A percentile compares a stretch with the other conserved stretches of the same genome.
Evolutionary conservation across 225 moss, liverwort and hornwort genomes (phyloP).

Genomic region (Bryum argenteum): DNA sequence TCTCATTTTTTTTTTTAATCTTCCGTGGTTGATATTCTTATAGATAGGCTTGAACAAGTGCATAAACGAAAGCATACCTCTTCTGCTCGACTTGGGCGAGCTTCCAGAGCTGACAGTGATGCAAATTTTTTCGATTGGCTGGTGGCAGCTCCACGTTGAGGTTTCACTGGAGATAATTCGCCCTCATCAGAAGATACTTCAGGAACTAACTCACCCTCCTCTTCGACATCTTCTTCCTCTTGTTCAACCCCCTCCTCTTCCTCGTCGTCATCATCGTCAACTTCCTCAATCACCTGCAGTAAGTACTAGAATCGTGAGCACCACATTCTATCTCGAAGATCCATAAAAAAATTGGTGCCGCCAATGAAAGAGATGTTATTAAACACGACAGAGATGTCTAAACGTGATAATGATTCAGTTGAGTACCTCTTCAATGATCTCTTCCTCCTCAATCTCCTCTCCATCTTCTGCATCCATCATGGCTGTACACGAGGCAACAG

Average conservation of each 20-base stretch:
- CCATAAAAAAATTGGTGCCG: neutral
- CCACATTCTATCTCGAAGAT: neutral
- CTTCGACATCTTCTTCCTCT: slow-evolving; percentile 64
- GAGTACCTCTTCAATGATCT: slow-evolving; percentile 64
- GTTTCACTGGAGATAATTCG: slow-evolving; percentile 51
- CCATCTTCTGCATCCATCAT: slow-evolving; percentile 59
- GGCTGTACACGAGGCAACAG: slow-evolving; percentile 30
- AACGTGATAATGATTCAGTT: neutral
- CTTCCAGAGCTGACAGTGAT: slow-evolving; percentile 86
- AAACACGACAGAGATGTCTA: slow-evolving; percentile 5
- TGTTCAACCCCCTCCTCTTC: slow-evolving; percentile 48
- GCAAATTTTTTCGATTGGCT: slow-evolving; percentile 85
- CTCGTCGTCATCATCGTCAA: slow-evolving; percentile 56
- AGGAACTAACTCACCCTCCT: slow-evolving; percentile 57
- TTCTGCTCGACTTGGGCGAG: slow-evolving; percentile 69
- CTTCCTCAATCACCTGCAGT: slow-evolving; percentile 63
- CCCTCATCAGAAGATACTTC: slow-evolving; percentile 70
- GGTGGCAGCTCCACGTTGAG: slow-evolving; percentile 46
- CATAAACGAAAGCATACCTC: slow-evolving; percentile 51
- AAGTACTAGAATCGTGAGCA: slow-evolving; percentile 15
- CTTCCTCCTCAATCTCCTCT: slow-evolving; percentile 59
- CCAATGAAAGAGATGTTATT: slow-evolving; percentile 6
- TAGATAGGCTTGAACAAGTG: neutral
- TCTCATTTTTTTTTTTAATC: neutral
- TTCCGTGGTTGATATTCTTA: neutral